Base-by-base conservation (phyloP, 2,329 filamentous ascomycete species). In the Phoma sp. region DNA sequence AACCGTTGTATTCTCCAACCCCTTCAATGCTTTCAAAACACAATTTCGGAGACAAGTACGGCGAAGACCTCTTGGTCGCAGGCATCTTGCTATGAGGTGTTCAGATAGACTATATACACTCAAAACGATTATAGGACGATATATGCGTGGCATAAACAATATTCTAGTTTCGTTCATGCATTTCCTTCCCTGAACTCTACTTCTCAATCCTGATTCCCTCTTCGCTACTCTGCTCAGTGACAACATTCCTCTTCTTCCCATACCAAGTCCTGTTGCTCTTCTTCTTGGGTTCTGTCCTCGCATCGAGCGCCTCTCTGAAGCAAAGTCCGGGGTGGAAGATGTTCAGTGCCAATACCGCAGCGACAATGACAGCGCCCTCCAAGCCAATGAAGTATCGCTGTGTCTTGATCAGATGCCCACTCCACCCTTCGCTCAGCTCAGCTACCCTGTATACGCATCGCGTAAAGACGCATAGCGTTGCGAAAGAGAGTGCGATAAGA, bases 371-470 rank as follows among this genome's bases (percentile, higher is more conserved):
- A 13, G 69, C 70, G 15, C 74, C 72, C 55, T 77, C 74, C 2
- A 77, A 60, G 10, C 73, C 74, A 50, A 76, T 73, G 32, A 77
- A 76, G 47, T 76, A 76, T 27, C 60, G 68, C 51, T 77, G 71
- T 19, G 69, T 75, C 43, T 65, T 64, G 69, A 88, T 87, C 63
- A 90, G 71, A 21, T 79, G 72, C 0, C 87, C 86, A 3, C 68
- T 73, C 83, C 86, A 91, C 1, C 88, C 88, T 47, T 83, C 78
- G 59, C 81, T 84, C 60, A 91, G 74, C 79, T 91, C 88, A 0
- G 83, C 84, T 21, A 89, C 83, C 50, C 88, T 82, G 73, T 86
- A 91, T 37, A 86, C 82, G 60, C 83, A 86, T 8, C 88, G 80
- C 64, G 84, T 83, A 58, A 90, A 83, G 65, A 91, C 85, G 62